A percentile compares a stretch with the other conserved stretches of the same genome.
phyloP scores from a whole-genome alignment of 23 red algal species.

The Gracilaria caudata region DNA sequence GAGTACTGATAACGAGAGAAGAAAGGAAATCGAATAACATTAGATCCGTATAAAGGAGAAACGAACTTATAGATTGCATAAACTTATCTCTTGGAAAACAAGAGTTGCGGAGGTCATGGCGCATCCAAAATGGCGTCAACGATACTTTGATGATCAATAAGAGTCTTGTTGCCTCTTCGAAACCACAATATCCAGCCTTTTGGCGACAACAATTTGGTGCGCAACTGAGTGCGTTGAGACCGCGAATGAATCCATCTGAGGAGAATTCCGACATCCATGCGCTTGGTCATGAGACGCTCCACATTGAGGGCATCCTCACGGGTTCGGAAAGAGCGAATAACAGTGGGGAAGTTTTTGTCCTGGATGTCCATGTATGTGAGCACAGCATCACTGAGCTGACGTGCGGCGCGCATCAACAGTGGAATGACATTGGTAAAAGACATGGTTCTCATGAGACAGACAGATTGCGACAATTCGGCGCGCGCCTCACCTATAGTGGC shows the following conservation, averaged over 20 bases:
- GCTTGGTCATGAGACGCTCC: slow-evolving; percentile 40
- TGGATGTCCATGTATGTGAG: slow-evolving; percentile 46
- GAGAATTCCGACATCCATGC: slow-evolving; percentile 46
- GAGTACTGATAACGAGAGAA: background rate
- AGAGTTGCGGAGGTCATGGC: background rate
- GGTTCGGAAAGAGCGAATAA: slow-evolving; percentile 40
- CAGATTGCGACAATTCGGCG: slow-evolving; percentile 33
- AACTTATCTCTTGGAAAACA: background rate
- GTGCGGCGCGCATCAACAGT: slow-evolving; percentile 38
- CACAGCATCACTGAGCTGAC: slow-evolving; percentile 29
- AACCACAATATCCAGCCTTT: slow-evolving; percentile 31
- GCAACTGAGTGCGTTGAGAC: slow-evolving; percentile 23
- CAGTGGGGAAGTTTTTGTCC: slow-evolving; percentile 34
- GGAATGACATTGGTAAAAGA: slow-evolving; percentile 47
- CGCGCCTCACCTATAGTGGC: slow-evolving; percentile 22
- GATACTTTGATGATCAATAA: slow-evolving; percentile 14
- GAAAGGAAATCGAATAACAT: background rate
- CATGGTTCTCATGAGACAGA: slow-evolving; percentile 42
- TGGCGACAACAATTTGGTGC: slow-evolving; percentile 17
- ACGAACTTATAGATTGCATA: slow-evolving; percentile 7
- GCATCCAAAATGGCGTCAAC: slow-evolving; percentile 18
- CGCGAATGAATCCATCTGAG: slow-evolving; percentile 27
- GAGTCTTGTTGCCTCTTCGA: slow-evolving; percentile 25
- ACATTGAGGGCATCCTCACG: slow-evolving; percentile 53
- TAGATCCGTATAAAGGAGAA: background rate